phyloP scores from a whole-genome alignment of 345 rosid species.

The Melaleuca quinquenervia region DNA sequence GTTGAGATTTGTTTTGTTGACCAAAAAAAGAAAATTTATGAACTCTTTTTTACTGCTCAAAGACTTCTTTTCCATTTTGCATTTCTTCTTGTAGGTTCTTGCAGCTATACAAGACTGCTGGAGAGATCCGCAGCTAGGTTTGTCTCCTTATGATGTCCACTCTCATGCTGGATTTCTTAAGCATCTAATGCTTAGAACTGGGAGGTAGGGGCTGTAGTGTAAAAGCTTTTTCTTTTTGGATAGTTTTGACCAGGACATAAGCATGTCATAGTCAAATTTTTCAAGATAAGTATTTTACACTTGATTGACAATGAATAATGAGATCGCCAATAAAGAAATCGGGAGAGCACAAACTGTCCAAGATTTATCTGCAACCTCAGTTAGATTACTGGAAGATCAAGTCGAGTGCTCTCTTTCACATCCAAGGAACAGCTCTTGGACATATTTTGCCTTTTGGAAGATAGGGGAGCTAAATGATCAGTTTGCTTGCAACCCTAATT shows the following conservation, averaged over 20 bases:
- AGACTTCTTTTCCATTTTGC: background rate
- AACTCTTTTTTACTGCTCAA: background rate
- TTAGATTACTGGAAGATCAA: background rate
- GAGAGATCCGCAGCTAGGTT: slow-evolving; percentile 63
- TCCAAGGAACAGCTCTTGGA: background rate
- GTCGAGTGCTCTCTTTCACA: background rate
- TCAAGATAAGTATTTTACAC: background rate
- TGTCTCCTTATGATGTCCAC: slow-evolving; percentile 75
- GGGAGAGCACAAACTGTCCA: background rate
- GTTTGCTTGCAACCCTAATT: background rate
- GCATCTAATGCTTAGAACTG: slow-evolving; percentile 90
- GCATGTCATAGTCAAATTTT: background rate
- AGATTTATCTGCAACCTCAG: background rate
- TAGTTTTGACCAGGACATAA: background rate
- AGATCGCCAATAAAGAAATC: background rate
- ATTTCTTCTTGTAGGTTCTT: slow-evolving; percentile 44
- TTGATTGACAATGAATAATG: background rate
- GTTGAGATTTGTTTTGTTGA: too few relatives aligned
- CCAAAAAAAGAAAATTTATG: background rate
- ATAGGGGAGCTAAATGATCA: background rate
- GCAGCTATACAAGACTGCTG: slow-evolving; percentile 71
- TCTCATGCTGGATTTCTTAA: slow-evolving; percentile 87
- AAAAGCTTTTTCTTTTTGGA: background rate
- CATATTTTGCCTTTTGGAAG: background rate
- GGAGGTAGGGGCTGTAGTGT: slow-evolving; percentile 44